Percentiles rank a stretch among this genome's conserved stretches.
Evolutionary conservation across 306 rosid species (phyloP).

Genomic region (Carpinus fangiana): DNA sequence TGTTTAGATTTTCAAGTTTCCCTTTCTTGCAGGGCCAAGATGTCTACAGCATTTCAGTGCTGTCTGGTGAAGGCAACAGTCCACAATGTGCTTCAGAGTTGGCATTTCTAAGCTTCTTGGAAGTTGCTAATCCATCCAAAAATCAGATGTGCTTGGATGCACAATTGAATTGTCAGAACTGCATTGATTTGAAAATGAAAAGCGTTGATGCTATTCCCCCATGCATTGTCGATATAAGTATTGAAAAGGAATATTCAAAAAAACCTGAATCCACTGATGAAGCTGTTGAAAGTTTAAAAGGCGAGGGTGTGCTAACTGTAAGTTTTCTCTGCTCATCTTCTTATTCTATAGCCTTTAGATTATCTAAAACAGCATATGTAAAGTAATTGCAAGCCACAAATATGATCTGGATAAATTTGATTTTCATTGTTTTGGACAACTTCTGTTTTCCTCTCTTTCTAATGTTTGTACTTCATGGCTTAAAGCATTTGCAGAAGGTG

Average conservation of each 20-base stretch:
- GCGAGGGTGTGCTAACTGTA: conserved; percentile 55
- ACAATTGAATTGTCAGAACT: conserved; percentile 54
- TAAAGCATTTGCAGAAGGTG: conserved; percentile 59
- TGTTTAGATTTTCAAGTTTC: conserved; percentile 12
- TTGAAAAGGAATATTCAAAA: conserved; percentile 53
- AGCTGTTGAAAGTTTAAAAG: conserved; percentile 56
- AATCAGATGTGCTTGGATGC: conserved; percentile 48
- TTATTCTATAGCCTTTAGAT: conserved; percentile 12
- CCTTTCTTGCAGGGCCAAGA: conserved; percentile 60
- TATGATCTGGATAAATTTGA: not conserved
- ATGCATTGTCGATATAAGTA: conserved; percentile 60
- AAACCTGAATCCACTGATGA: conserved; percentile 58
- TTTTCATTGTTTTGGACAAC: not conserved
- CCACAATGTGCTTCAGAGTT: conserved; percentile 52
- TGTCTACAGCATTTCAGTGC: conserved; percentile 57
- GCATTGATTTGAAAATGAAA: conserved; percentile 56
- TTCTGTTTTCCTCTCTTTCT: conserved; percentile 15
- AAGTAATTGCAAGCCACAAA: not conserved
- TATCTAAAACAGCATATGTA: not conserved
- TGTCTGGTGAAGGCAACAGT: conserved; percentile 48
- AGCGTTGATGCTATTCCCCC: conserved; percentile 51
- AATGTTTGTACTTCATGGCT: conserved; percentile 24
- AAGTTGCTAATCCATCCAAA: conserved; percentile 58
- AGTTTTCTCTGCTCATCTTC: conserved; percentile 41
- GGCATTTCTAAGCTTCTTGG: conserved; percentile 60